phyloP scores from a whole-genome alignment of 495 filamentous ascomycete species.

The Beverwykella pulmonaria region DNA sequence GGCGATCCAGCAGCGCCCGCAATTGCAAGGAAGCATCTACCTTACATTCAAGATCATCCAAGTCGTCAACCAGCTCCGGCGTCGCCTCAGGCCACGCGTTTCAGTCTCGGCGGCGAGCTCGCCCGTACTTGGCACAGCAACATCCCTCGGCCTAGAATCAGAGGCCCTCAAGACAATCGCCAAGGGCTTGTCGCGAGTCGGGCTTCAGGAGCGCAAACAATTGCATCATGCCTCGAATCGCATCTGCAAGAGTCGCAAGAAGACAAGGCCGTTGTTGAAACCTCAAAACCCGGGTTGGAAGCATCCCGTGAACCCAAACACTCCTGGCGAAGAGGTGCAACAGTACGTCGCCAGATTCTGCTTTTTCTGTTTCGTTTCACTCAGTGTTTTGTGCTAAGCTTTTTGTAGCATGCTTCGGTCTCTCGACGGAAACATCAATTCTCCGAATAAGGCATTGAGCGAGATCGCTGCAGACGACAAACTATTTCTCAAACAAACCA shows the following conservation, averaged over 20 bases:
- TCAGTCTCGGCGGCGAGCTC: slow-evolving; percentile 1
- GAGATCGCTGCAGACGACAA: slow-evolving; percentile 21
- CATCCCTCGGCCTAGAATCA: slow-evolving; percentile 27
- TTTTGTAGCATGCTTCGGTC: slow-evolving; percentile 27
- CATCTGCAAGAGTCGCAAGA: slow-evolving; percentile 21
- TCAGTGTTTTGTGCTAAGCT: slow-evolving; percentile 24
- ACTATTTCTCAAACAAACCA: slow-evolving; percentile 34
- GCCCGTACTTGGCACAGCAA: slow-evolving; percentile 19
- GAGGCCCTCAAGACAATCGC: slow-evolving; percentile 24
- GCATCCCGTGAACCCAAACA: slow-evolving; percentile 23
- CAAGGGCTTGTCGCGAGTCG: slow-evolving; percentile 22
- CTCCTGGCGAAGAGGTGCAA: slow-evolving; percentile 34
- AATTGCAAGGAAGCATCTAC: slow-evolving; percentile 25
- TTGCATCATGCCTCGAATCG: slow-evolving; percentile 17
- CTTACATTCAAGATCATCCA: slow-evolving; percentile 36
- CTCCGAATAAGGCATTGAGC: slow-evolving; percentile 30
- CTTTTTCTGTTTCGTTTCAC: slow-evolving; percentile 32
- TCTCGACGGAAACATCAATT: slow-evolving; percentile 24
- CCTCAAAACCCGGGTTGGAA: slow-evolving; percentile 17
- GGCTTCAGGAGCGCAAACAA: slow-evolving; percentile 14
- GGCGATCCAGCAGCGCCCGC: slow-evolving; percentile 25
- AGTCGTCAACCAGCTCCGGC: slow-evolving; percentile 37
- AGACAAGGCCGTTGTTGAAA: slow-evolving; percentile 21
- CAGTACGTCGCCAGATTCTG: slow-evolving; percentile 24
- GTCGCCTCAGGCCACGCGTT: slow-evolving; percentile 32